These are phyloP conservation scores for Anacardium occidentale DNA, from an alignment of 345 rosid genomes.

Conservation along the genomic window DNA sequence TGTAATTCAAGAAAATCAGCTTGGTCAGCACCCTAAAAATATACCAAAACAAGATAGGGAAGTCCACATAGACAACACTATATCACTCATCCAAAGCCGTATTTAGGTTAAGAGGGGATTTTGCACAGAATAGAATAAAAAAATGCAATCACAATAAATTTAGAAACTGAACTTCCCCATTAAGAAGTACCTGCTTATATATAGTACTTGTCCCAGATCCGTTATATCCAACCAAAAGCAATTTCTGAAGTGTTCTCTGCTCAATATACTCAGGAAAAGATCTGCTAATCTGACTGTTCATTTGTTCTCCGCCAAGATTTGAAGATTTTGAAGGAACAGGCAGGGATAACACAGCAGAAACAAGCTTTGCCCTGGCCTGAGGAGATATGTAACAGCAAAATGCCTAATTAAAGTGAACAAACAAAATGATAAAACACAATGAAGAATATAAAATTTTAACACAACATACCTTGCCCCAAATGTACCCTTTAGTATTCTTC, in stretches of 20 bases:
- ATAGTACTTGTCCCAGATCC: slow-evolving; percentile 98
- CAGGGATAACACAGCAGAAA: slow-evolving; percentile 85
- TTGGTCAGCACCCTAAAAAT: neutral
- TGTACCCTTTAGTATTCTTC: slow-evolving; percentile 92
- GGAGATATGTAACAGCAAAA: slow-evolving; percentile 25
- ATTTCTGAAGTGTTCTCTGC: slow-evolving; percentile 66
- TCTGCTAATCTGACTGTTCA: slow-evolving; percentile 51
- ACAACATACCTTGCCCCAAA: slow-evolving; percentile 91
- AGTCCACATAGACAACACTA: neutral
- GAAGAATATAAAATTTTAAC: neutral
- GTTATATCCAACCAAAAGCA: slow-evolving; percentile 77
- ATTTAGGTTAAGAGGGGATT: neutral
- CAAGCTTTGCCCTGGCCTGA: slow-evolving; percentile 89
- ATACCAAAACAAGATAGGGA: slow-evolving; percentile 6
- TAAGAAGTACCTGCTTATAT: slow-evolving; percentile 78
- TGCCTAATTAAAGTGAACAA: slow-evolving; percentile 13
- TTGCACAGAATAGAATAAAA: neutral
- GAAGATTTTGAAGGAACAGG: slow-evolving; percentile 90
- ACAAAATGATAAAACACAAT: slow-evolving; percentile 3
- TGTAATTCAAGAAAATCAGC: neutral
- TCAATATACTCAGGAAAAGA: slow-evolving; percentile 75
- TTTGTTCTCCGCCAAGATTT: slow-evolving; percentile 55
- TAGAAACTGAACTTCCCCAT: neutral
- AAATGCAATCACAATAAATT: neutral
- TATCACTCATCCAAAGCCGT: neutral